These are phyloP conservation scores for Clausena lansium DNA, from an alignment of 345 rosid species.

Conservation along the genomic window DNA sequence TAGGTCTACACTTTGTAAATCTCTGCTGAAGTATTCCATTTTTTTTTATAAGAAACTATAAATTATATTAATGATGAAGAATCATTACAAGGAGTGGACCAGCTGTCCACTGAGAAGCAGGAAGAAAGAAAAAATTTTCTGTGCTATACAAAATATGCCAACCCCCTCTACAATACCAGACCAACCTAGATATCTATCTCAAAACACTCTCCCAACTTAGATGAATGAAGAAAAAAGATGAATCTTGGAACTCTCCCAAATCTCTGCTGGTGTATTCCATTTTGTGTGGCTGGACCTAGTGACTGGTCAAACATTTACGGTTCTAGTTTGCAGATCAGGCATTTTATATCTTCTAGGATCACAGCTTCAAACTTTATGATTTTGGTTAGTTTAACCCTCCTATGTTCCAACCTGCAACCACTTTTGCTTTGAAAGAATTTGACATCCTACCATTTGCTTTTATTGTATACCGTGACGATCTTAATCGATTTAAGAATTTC, in stretches of 20 bases:
- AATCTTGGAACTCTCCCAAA: no score
- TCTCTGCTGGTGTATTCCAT: neutral
- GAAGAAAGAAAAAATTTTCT: no score
- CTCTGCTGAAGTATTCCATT: neutral
- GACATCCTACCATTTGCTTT: neutral
- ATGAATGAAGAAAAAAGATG: no score
- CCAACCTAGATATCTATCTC: no score
- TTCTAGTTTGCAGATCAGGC: neutral
- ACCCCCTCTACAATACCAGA: no score
- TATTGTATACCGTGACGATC: neutral
- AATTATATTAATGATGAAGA: no score
- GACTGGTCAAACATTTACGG: neutral
- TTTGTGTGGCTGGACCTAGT: constrained; percentile 1
- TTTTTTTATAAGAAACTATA: no score
- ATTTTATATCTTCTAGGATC: neutral
- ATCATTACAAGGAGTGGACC: no score
- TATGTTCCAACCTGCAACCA: neutral
- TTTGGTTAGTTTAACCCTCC: constrained; percentile 7
- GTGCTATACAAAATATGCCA: no score
- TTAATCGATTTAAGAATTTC: neutral
- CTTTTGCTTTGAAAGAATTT: neutral
- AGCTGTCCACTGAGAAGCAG: no score
- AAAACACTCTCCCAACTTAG: no score
- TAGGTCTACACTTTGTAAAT: neutral
- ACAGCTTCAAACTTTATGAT: neutral